Base-by-base conservation (phyloP, 2,329 filamentous ascomycete genomes). In the Sphaerostilbella broomeana region DNA sequence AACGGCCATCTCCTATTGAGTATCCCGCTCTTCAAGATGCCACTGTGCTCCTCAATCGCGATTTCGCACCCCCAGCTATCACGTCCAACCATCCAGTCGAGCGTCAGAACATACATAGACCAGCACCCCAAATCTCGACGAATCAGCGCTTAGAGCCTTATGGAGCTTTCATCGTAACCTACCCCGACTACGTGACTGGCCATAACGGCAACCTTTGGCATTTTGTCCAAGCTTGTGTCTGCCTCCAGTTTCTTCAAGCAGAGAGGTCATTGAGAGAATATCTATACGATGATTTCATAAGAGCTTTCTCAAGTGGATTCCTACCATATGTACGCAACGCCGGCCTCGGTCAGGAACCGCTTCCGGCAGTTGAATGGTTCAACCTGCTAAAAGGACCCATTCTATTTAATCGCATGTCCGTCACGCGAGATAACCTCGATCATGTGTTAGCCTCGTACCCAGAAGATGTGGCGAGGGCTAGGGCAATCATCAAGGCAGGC, bases 221-320 rank as follows among this genome's bases (percentile, higher is more conserved):
- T 8, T 77, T 77, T 38, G 50, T 73, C 17, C 59, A 57, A 16
- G 68, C 67, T 0, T 66, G 70, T 35, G 51, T 68, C 0, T 68
- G 60, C 45, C 49, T 75, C 6, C 54, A 65, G 13, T 60, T 58
- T 36, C 54, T 71, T 2, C 54, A 57, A 28, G 48, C 54, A 17
- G 47, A 54, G 10, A 54, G 56, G 7, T 36, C 47, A 4, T 49
- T 74, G 13, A 58, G 62, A 10, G 60, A 63, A 17, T 70, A 58
- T 38, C 50, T 73, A 0, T 76, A 67, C 43, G 74, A 77, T 47
- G 73, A 77, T 39, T 72, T 75, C 37, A 64, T 77, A 20, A 57
- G 65, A 6, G 51, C 56, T 2, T 75, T 68, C 35, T 57, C 63
- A 2, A 52, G 51, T 1, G 60, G 64, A 1, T 77, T 65, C 45